A percentile compares a stretch with the other conserved stretches of the same genome.
Evolutionary conservation across 2,329 filamentous ascomycete species (phyloP).

Genomic region (Alternaria sp.): DNA sequence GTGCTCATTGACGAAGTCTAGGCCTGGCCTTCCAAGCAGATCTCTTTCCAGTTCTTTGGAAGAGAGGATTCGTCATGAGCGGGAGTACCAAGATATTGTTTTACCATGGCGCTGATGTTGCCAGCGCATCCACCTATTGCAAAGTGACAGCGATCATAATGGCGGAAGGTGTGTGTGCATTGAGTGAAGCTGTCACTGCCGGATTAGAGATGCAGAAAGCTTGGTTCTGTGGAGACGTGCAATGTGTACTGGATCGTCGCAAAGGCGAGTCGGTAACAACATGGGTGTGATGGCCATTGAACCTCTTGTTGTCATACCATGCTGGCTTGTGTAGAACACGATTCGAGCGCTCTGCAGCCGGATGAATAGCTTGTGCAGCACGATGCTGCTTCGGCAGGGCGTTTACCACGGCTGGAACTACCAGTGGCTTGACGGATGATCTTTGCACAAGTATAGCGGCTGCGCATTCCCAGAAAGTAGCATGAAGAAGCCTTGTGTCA

Average conservation of each 20-base stretch:
- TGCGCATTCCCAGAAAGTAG: neutral
- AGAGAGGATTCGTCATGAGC: neutral
- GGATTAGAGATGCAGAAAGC: neutral
- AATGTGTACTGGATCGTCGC: neutral
- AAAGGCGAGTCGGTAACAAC: neutral
- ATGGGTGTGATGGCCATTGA: neutral
- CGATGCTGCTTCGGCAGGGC: too few species aligned
- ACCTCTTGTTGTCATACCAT: neutral
- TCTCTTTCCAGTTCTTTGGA: accelerated
- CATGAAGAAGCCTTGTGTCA: neutral
- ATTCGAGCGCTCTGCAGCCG: too few species aligned
- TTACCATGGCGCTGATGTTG: neutral
- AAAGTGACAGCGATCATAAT: neutral
- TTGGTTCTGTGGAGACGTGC: neutral
- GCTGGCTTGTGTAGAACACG: too few species aligned
- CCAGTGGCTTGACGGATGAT: neutral
- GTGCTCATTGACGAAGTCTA: neutral
- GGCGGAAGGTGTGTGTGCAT: neutral
- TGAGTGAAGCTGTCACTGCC: neutral
- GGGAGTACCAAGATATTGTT: neutral
- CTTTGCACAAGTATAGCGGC: neutral
- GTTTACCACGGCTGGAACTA: too few species aligned
- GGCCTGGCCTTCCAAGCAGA: neutral
- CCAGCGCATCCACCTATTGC: constrained; percentile 1
- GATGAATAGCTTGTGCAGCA: too few species aligned